These are phyloP conservation scores for Aphanomyces stellatus DNA, from an alignment of 352 stramenopile species.

Conservation along the genomic window DNA sequence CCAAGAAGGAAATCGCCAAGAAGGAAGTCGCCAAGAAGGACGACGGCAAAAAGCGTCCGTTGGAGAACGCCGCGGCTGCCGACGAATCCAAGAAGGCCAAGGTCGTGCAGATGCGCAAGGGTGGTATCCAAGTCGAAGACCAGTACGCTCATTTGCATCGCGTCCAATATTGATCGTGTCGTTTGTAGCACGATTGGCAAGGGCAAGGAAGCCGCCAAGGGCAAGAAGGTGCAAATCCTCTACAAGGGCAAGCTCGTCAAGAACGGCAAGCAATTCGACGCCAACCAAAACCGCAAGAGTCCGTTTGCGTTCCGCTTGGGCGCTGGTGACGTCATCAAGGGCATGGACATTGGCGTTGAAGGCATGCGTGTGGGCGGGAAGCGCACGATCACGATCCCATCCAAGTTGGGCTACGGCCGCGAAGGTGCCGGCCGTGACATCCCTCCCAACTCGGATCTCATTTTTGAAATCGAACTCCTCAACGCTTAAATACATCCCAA, in stretches of 20 bases:
- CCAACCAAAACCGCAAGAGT: constrained; percentile 69
- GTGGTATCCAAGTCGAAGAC: constrained; percentile 76
- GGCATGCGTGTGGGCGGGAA: constrained; percentile 83
- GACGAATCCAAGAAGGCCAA: constrained; percentile 77
- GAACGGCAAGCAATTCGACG: constrained; percentile 83
- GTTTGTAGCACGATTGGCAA: constrained; percentile 56
- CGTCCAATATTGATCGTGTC: neutral
- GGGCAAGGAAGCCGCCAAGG: constrained; percentile 41
- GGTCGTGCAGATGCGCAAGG: constrained; percentile 42
- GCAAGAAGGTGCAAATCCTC: constrained; percentile 71
- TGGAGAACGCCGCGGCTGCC: constrained; percentile 36
- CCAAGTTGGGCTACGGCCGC: constrained; percentile 91
- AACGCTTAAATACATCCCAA: constrained; percentile 12
- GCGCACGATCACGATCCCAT: constrained; percentile 89
- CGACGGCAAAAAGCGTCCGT: constrained; percentile 62
- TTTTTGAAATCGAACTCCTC: constrained; percentile 91
- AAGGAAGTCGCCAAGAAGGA: constrained; percentile 32
- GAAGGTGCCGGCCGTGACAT: constrained; percentile 72
- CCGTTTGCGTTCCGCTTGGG: constrained; percentile 80
- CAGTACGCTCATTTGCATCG: too few species aligned
- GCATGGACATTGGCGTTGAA: constrained; percentile 93
- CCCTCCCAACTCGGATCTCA: constrained; percentile 87
- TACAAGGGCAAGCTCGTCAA: constrained; percentile 63
- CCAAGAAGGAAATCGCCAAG: neutral
- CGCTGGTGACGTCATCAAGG: constrained; percentile 90